Evolutionary conservation across 345 rosid species (phyloP).

Genomic region (Camelina laxa): DNA sequence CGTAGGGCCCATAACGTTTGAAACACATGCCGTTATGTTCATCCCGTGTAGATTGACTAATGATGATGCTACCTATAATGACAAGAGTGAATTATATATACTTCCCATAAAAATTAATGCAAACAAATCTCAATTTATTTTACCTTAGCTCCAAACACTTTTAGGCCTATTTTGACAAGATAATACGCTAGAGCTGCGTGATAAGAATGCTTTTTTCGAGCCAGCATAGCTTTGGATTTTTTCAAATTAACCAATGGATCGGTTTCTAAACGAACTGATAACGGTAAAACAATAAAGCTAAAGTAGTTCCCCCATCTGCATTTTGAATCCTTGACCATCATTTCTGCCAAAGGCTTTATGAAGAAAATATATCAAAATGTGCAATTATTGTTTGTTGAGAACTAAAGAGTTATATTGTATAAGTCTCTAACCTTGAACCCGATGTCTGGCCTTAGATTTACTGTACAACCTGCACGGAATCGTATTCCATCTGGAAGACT

Average conservation of each 20-base stretch:
- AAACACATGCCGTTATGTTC: slow-evolving; percentile 55
- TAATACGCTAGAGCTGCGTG: slow-evolving; percentile 47
- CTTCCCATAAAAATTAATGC: background rate
- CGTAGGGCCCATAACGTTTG: slow-evolving; percentile 64
- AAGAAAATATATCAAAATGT: background rate
- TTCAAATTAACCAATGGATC: slow-evolving; percentile 57
- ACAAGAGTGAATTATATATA: background rate
- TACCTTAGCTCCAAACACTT: slow-evolving; percentile 17
- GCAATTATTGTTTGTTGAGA: too few relatives aligned
- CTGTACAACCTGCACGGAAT: slow-evolving; percentile 52
- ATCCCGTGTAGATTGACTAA: slow-evolving; percentile 42
- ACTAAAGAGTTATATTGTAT: background rate
- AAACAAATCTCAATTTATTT: background rate
- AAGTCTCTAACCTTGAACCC: slow-evolving; percentile 56
- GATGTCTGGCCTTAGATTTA: slow-evolving; percentile 55
- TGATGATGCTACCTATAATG: slow-evolving; percentile 45
- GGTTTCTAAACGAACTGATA: slow-evolving; percentile 43
- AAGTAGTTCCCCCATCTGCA: slow-evolving; percentile 65
- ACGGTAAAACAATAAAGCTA: slow-evolving; percentile 55
- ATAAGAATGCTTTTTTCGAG: slow-evolving; percentile 59
- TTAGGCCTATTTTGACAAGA: slow-evolving; percentile 11
- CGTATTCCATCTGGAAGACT: slow-evolving; percentile 47
- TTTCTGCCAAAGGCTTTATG: slow-evolving; percentile 55
- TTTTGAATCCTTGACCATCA: slow-evolving; percentile 54
- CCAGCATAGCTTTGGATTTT: slow-evolving; percentile 51